Evolutionary conservation across 495 filamentous ascomycete species (phyloP).

Genomic region (Penicillium angulare): DNA sequence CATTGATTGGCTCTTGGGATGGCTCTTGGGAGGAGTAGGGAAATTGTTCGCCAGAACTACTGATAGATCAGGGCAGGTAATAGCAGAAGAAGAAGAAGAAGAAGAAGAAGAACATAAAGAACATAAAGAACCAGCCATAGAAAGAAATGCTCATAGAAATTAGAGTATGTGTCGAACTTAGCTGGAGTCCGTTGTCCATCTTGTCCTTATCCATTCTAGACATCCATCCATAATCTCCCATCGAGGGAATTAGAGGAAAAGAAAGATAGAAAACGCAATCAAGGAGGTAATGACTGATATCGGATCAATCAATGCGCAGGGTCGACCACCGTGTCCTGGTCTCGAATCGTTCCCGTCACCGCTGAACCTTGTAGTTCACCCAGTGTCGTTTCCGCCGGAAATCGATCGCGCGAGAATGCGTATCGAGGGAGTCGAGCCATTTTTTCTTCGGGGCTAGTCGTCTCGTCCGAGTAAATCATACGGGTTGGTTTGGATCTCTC

Average conservation of each 20-base stretch:
- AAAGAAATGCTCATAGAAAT: constrained; percentile 24
- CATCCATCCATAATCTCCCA: neutral
- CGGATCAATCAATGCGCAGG: too few species aligned
- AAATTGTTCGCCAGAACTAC: constrained; percentile 34
- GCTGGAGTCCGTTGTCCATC: constrained; percentile 34
- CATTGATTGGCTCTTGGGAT: neutral
- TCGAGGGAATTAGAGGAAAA: neutral
- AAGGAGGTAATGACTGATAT: constrained; percentile 14
- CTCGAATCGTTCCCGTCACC: constrained; percentile 34
- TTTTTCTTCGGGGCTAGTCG: constrained; percentile 81
- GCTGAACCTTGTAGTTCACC: constrained; percentile 37
- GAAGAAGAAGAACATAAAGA: constrained; percentile 1
- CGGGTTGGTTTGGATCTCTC: constrained; percentile 67
- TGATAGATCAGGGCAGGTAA: constrained; percentile 36
- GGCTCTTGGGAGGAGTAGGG: neutral
- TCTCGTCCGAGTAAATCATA: constrained; percentile 76
- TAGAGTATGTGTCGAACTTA: constrained; percentile 48
- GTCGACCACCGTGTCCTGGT: constrained; percentile 39
- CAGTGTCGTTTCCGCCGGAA: constrained; percentile 33
- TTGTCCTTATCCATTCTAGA: neutral
- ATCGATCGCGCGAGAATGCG: constrained; percentile 59
- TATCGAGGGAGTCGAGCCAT: constrained; percentile 78
- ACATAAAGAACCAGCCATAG: neutral
- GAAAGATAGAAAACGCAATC: neutral
- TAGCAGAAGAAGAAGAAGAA: constrained; percentile 19